A percentile compares a stretch with the other conserved stretches of the same genome.
Evolutionary conservation across 2,329 filamentous ascomycete species (phyloP).

Genomic region (Endocalyx cinctus): DNA sequence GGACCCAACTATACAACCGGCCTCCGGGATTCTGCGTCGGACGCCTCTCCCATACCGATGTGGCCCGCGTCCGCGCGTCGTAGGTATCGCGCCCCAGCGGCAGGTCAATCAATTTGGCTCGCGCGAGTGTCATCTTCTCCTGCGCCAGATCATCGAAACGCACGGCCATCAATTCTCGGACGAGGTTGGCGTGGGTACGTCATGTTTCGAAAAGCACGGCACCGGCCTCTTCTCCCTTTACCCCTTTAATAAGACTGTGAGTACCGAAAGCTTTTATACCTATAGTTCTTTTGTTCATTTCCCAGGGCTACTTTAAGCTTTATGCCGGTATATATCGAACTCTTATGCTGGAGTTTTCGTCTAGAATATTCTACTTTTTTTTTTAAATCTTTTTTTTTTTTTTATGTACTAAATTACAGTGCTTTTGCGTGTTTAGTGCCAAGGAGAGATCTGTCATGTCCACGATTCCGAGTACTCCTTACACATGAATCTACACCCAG

Average conservation of each 20-base stretch:
- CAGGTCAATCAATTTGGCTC: slow-evolving; percentile 66
- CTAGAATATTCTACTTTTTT: too few species aligned
- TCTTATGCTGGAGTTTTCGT: too few species aligned
- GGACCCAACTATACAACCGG: slow-evolving; percentile 46
- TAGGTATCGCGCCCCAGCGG: slow-evolving; percentile 76
- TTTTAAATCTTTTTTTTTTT: too few species aligned
- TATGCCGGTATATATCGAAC: too few species aligned
- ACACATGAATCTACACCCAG: slow-evolving; percentile 76
- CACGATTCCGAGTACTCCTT: slow-evolving; percentile 72
- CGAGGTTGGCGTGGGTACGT: slow-evolving; percentile 57
- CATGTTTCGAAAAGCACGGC: slow-evolving; percentile 79
- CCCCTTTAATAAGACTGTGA: slow-evolving; percentile 64
- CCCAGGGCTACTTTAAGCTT: too few species aligned
- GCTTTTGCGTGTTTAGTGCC: too few species aligned
- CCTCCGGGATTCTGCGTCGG: slow-evolving; percentile 52
- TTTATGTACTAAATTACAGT: too few species aligned
- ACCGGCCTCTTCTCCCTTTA: slow-evolving; percentile 67
- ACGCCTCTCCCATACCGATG: slow-evolving; percentile 54
- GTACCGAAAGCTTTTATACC: too few species aligned
- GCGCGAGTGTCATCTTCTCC: slow-evolving; percentile 46
- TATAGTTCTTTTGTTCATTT: too few species aligned
- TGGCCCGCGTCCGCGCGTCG: slow-evolving; percentile 62
- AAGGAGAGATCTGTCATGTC: slow-evolving; percentile 78
- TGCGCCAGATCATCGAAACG: slow-evolving; percentile 48
- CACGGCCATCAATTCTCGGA: slow-evolving; percentile 43